Evolutionary conservation across 352 stramenopile species (phyloP).

Genomic region (Globisporangium rhizosaccharum): DNA sequence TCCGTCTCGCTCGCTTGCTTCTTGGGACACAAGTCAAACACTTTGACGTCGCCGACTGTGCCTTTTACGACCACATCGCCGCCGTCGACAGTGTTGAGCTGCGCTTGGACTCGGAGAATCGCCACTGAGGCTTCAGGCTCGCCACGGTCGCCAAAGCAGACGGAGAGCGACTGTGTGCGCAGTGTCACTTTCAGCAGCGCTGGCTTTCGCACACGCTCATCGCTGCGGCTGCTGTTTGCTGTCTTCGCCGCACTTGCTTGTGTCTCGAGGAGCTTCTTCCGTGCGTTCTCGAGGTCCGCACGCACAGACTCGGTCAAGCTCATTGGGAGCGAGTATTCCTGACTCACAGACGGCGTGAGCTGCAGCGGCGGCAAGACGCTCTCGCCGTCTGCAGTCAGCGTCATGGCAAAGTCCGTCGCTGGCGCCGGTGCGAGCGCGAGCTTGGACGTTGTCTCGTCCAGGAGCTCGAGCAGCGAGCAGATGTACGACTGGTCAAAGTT

Average conservation of each 20-base stretch:
- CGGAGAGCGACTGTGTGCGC: slow-evolving; percentile 67
- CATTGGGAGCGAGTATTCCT: slow-evolving; percentile 69
- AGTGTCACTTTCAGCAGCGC: slow-evolving; percentile 37
- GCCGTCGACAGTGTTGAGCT: slow-evolving; percentile 25
- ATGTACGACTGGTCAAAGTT: slow-evolving; percentile 85
- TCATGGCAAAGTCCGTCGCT: slow-evolving; percentile 10
- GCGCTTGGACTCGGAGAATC: slow-evolving; percentile 43
- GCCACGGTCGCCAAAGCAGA: slow-evolving; percentile 70
- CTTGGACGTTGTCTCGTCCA: slow-evolving; percentile 63
- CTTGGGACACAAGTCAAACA: slow-evolving; percentile 62
- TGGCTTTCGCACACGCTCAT: slow-evolving; percentile 1
- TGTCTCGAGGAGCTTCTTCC: slow-evolving; percentile 49
- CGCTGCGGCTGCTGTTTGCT: slow-evolving; percentile 3
- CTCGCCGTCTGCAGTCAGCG: slow-evolving; percentile 18
- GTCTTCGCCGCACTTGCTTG: slow-evolving; percentile 4
- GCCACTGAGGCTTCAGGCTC: slow-evolving; percentile 63
- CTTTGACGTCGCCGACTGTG: slow-evolving; percentile 53
- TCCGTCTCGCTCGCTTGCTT: slow-evolving; percentile 11
- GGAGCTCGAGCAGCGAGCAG: slow-evolving; percentile 65
- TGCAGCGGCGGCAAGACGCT: slow-evolving; percentile 47
- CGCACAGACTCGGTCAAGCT: slow-evolving; percentile 76
- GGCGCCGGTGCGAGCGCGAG: slow-evolving; percentile 25
- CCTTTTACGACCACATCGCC: slow-evolving; percentile 34
- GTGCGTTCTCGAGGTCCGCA: slow-evolving; percentile 74
- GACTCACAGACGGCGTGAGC: slow-evolving; percentile 46